A percentile compares a stretch with the other conserved stretches of the same genome.
These are phyloP conservation scores for Hansenula anomala DNA, from an alignment of 1,139 yeast genomes.

Conservation along the genomic window DNA sequence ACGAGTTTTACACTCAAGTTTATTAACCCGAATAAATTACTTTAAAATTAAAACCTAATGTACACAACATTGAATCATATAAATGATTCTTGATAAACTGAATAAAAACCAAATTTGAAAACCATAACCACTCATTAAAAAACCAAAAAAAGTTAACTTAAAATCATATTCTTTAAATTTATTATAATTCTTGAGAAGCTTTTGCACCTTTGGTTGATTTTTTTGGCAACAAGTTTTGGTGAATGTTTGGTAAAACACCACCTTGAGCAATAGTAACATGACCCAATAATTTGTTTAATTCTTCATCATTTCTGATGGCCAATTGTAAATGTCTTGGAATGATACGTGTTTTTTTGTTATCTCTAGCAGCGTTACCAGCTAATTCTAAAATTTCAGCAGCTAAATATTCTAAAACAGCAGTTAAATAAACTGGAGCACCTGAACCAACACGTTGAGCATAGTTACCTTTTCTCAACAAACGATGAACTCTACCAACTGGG, in stretches of 20 bases:
- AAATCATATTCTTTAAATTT: too few species aligned
- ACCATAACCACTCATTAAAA: constrained; percentile 7
- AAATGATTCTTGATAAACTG: neutral
- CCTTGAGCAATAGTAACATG: constrained; percentile 95
- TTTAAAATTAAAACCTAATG: constrained; percentile 1
- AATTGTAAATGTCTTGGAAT: constrained; percentile 98
- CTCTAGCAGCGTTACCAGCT: constrained; percentile 98
- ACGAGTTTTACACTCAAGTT: too few species aligned
- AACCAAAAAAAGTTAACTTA: constrained; percentile 1
- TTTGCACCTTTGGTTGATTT: constrained; percentile 72
- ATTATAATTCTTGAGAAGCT: constrained; percentile 85
- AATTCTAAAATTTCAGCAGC: constrained; percentile 96
- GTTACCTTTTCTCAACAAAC: constrained; percentile 95
- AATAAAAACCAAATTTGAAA: neutral
- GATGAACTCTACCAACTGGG: constrained; percentile 99
- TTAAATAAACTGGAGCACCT: constrained; percentile 94
- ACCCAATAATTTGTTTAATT: constrained; percentile 87
- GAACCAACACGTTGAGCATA: constrained; percentile 99
- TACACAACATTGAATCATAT: neutral
- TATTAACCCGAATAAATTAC: constrained; percentile 1
- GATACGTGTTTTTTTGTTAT: constrained; percentile 96
- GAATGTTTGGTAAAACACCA: constrained; percentile 97
- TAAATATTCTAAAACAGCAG: constrained; percentile 93
- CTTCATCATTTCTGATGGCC: constrained; percentile 97
- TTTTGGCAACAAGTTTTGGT: constrained; percentile 93